Conservation (phyloP, 768 basidiomycete genomes). For the Psilocybe subaeruginosa region DNA sequence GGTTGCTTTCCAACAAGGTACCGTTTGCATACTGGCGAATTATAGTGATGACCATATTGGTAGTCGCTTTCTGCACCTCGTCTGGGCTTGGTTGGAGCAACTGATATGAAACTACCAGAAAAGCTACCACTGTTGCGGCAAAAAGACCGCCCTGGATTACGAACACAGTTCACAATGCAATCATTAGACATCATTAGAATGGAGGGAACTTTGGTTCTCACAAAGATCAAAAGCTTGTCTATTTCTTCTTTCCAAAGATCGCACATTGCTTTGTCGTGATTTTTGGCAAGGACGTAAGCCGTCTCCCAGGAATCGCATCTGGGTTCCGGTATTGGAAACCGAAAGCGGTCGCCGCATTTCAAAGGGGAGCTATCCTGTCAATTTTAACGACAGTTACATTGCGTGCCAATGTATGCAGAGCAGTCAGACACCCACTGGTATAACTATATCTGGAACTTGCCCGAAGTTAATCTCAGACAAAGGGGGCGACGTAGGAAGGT, state of each 20-base stretch:
- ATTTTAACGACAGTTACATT: background rate
- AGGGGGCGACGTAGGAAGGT: background rate
- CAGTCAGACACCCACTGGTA: background rate
- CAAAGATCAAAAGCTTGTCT: conserved; percentile 35
- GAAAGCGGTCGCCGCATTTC: background rate
- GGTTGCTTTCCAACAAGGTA: background rate
- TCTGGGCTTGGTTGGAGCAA: conserved; percentile 24
- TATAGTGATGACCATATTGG: conserved; percentile 24
- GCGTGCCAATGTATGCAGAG: background rate
- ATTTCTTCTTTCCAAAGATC: conserved; percentile 33
- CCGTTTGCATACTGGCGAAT: conserved; percentile 21
- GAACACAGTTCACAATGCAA: background rate
- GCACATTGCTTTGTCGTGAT: conserved; percentile 32
- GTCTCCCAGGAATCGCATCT: conserved; percentile 29
- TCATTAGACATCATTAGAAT: background rate
- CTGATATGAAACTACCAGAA: conserved; percentile 38
- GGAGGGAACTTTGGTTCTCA: conserved; percentile 16
- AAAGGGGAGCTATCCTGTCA: background rate
- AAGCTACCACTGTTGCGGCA: conserved; percentile 40
- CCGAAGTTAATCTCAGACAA: background rate
- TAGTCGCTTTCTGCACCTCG: conserved; percentile 21
- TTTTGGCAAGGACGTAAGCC: conserved; percentile 23
- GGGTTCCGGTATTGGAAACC: background rate
- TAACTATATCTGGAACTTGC: background rate
- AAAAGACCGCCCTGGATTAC: conserved; percentile 42